Evolutionary conservation across 2,329 filamentous ascomycete genomes (phyloP).

Genomic region (Lasiodiplodia sp.): DNA sequence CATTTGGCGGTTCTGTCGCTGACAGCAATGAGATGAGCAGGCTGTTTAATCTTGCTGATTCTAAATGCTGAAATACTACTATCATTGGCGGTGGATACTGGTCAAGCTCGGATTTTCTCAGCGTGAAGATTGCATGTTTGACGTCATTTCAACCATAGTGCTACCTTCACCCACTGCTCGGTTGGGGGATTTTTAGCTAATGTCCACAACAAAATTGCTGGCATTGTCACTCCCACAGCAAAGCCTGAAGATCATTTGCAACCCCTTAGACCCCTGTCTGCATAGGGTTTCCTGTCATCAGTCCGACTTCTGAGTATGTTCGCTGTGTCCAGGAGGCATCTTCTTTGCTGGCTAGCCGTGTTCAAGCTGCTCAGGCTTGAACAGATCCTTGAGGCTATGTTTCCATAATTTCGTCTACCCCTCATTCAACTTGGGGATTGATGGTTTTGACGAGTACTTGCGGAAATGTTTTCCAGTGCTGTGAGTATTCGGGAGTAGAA

Average conservation of each 20-base stretch:
- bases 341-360: neutral
- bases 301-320: slow-evolving; percentile 41
- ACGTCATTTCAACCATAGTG: slow-evolving; percentile 44
- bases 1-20: slow-evolving; percentile 42
- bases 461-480: too few relatives aligned
- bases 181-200: slow-evolving; percentile 39
- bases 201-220: slow-evolving; percentile 44
- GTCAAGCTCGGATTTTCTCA: slow-evolving; percentile 37
- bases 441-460: neutral
- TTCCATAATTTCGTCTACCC: neutral
- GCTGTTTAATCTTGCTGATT: slow-evolving; percentile 46
- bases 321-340: neutral
- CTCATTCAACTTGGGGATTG: neutral
- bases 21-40: slow-evolving; percentile 46
- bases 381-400: neutral
- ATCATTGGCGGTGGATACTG: slow-evolving; percentile 53
- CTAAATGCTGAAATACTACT: slow-evolving; percentile 47
- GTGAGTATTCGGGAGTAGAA: too few relatives aligned
- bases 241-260: slow-evolving; percentile 47
- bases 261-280: slow-evolving; percentile 45
- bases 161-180: slow-evolving; percentile 47
- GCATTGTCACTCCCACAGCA: slow-evolving; percentile 46
- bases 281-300: slow-evolving; percentile 43
- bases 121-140: slow-evolving; percentile 1
- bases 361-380: neutral